These are phyloP conservation scores for Aspergillus arachidicola DNA, from an alignment of 2,329 filamentous ascomycete species.

Conservation along the genomic window DNA sequence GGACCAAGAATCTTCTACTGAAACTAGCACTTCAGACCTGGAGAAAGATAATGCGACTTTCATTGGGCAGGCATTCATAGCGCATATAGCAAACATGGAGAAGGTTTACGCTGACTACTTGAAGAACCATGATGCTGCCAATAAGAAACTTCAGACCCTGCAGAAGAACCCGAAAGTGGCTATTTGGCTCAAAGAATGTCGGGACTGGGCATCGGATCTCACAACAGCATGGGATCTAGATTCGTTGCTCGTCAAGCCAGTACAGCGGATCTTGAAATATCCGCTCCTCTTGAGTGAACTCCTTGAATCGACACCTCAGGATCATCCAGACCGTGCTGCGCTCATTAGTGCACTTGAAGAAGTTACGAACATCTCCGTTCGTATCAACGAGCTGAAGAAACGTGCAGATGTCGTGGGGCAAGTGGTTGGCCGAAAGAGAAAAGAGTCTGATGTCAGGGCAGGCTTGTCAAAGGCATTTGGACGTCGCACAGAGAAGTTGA, in stretches of 20 bases:
- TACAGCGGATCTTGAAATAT: constrained; percentile 93
- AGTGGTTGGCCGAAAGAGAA: constrained; percentile 81
- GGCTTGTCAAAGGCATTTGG: constrained; percentile 87
- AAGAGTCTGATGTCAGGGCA: constrained; percentile 84
- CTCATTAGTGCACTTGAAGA: constrained; percentile 75
- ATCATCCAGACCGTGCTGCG: constrained; percentile 78
- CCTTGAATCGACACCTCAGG: constrained; percentile 73
- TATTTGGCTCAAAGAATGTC: constrained; percentile 91
- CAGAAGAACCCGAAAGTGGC: constrained; percentile 61
- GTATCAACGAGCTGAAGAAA: constrained; percentile 94
- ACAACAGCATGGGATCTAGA: constrained; percentile 94
- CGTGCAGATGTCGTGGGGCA: constrained; percentile 90
- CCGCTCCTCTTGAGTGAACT: constrained; percentile 81
- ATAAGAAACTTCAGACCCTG: constrained; percentile 58
- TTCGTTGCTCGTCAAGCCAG: constrained; percentile 94
- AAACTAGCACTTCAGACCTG: constrained; percentile 45
- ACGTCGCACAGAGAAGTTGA: constrained; percentile 83
- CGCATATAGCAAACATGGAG: constrained; percentile 62
- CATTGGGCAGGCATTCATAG: constrained; percentile 62
- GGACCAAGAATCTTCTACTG: constrained; percentile 30
- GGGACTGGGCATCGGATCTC: constrained; percentile 86
- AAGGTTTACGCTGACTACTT: constrained; percentile 67
- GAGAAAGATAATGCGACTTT: constrained; percentile 62
- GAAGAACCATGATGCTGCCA: constrained; percentile 66
- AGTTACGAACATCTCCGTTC: constrained; percentile 60